Conservation (phyloP, 176 grass and related monocot species). For the Ensete ventricosum region DNA sequence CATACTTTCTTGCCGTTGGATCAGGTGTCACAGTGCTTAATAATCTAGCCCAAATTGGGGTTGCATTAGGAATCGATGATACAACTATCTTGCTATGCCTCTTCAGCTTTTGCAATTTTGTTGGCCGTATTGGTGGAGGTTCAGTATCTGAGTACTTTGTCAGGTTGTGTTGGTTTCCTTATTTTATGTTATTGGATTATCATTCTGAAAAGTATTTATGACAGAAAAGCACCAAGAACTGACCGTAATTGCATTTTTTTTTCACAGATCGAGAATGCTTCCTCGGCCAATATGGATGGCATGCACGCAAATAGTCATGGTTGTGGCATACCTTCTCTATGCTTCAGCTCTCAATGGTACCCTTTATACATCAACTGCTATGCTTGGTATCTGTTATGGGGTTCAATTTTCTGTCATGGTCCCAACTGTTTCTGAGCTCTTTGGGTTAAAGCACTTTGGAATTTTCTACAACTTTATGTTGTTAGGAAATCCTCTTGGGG, state of each 20-base stretch:
- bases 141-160: constrained; percentile 64
- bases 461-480: constrained; percentile 74
- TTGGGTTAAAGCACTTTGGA: constrained; percentile 83
- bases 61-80: constrained; percentile 57
- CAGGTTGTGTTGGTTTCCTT: constrained; percentile 41
- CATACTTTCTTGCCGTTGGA: constrained; percentile 75
- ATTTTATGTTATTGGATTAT: not conserved
- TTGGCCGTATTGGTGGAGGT: constrained; percentile 79
- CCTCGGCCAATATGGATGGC: constrained; percentile 54
- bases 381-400: constrained; percentile 68
- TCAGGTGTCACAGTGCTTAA: constrained; percentile 87
- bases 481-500: constrained; percentile 62
- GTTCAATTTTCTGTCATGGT: constrained; percentile 65
- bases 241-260: not conserved
- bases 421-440: constrained; percentile 76
- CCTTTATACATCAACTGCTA: constrained; percentile 39
- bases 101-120: constrained; percentile 93
- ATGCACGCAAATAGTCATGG: constrained; percentile 71
- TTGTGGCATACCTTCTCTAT: constrained; percentile 68
- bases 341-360: constrained; percentile 34
- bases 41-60: constrained; percentile 88
- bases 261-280: constrained; percentile 66
- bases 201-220: too few species aligned
- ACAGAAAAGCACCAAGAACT: not conserved
- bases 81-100: constrained; percentile 65